These are phyloP conservation scores for Pulveroboletus sp. DNA, from an alignment of 768 basidiomycete species.

Conservation along the genomic window DNA sequence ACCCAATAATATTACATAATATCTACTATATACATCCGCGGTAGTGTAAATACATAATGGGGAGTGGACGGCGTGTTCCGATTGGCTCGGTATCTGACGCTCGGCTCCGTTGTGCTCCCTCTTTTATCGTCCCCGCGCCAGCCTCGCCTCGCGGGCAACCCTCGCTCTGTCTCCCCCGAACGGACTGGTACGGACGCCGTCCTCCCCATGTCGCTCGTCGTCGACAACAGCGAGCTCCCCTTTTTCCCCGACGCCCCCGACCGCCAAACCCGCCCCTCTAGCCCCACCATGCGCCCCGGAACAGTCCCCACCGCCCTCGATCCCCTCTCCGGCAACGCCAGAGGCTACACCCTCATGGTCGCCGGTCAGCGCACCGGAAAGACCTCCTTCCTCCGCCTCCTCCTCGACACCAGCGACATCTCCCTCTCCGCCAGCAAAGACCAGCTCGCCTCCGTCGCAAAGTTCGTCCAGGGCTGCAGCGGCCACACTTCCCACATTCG, in stretches of 20 bases:
- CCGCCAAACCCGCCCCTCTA: slow-evolving; percentile 20
- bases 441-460: slow-evolving; percentile 77
- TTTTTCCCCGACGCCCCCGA: slow-evolving; percentile 44
- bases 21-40: slow-evolving; percentile 29
- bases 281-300: slow-evolving; percentile 28
- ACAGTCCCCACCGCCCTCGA: slow-evolving; percentile 25
- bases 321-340: slow-evolving; percentile 25
- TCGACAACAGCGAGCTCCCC: slow-evolving; percentile 58
- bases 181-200: slow-evolving; percentile 32
- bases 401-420: slow-evolving; percentile 77
- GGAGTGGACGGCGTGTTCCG: slow-evolving; percentile 39
- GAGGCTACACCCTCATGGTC: slow-evolving; percentile 69
- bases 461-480: slow-evolving; percentile 74
- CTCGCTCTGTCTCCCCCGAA: slow-evolving; percentile 43
- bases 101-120: slow-evolving; percentile 43
- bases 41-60: slow-evolving; percentile 13
- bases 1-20: slow-evolving; percentile 23
- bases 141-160: slow-evolving; percentile 59
- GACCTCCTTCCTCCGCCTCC: slow-evolving; percentile 81
- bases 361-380: slow-evolving; percentile 83
- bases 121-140: slow-evolving; percentile 65
- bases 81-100: slow-evolving; percentile 59
- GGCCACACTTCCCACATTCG: slow-evolving; percentile 73
- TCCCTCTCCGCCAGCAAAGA: slow-evolving; percentile 62
- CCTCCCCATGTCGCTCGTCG: slow-evolving; percentile 44